Base-by-base conservation (phyloP, 1,139 yeast species). In the Debaryomyces udenii region DNA sequence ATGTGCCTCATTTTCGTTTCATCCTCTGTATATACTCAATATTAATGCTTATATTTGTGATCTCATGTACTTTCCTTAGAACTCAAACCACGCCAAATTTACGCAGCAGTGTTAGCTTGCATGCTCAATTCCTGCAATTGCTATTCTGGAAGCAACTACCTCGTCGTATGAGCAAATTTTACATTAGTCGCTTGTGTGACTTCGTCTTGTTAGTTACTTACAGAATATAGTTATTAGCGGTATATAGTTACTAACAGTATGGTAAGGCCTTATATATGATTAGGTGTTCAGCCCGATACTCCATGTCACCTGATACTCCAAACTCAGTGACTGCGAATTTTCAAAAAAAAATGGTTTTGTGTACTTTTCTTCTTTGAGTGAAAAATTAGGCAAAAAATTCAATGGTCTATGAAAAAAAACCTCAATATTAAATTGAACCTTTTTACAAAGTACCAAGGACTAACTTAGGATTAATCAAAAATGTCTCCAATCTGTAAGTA, bases 401-500 rank as follows among this genome's bases (percentile, higher is more conserved):
- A 31, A 23, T 27, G 22, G 27, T 14, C 36, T 29, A 15, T 37
- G 28, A 20, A 40, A 42, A 42, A 39, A 27, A 23, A 29, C 16
- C 24, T 26, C 28, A 26, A 5, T 27, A 30, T 31, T 27, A 40
- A 36, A 34, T 36, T 36, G 39, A 36, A 40, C 40, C 38, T 36
- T 42, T 38, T 38, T 38, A 38, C 38, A 31, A 31, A 35, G 42
- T 39, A 33, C 39, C 37, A 43, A 32, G 44, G 43, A 41, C 42
- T 42, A 44, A 42, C 39, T 38, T 35, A 44, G 40, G 42, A 44
- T 42, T 38, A 44, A 41, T 39, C 50, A 49, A 60, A 52, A 56
- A 62, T 62, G 66, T 64, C 66, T 57, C 66, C 66, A 61, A 59
- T 53, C 49, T 39, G 55, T 50, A 51, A 42, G 54, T 50, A 41